Percentiles rank a stretch among this genome's conserved stretches.
phyloP scores from a whole-genome alignment of 306 rosid genomes.

The Mimosa bimucronata region DNA sequence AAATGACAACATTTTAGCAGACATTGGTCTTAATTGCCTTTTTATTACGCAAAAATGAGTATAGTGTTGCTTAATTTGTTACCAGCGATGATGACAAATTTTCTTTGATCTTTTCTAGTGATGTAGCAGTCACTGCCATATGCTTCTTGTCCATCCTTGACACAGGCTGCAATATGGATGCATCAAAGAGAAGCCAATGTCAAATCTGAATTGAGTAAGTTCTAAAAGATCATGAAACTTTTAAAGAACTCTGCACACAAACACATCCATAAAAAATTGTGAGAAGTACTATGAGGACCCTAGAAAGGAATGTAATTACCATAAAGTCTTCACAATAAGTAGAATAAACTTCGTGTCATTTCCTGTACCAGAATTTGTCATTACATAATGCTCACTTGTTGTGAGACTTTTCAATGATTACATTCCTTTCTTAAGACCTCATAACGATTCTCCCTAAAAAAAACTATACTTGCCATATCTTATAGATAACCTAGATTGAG shows the following conservation, averaged over 20 bases:
- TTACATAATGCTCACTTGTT: too few relatives aligned
- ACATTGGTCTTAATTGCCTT: slow-evolving; percentile 4
- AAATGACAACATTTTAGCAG: not conserved
- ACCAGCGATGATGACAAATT: slow-evolving; percentile 71
- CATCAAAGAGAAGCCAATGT: slow-evolving; percentile 29
- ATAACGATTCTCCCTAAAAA: too few relatives aligned
- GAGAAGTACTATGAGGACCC: too few relatives aligned
- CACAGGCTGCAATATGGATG: slow-evolving; percentile 65
- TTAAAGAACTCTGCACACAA: not conserved
- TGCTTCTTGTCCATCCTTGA: slow-evolving; percentile 63
- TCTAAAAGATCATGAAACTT: slow-evolving; percentile 16
- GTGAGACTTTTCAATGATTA: too few relatives aligned
- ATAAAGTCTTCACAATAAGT: too few relatives aligned
- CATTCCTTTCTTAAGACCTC: too few relatives aligned
- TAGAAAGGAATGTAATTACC: too few relatives aligned
- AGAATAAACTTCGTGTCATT: too few relatives aligned
- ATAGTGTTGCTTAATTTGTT: slow-evolving; percentile 35
- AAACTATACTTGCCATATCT: not conserved
- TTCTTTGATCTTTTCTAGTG: slow-evolving; percentile 56
- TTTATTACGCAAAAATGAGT: not conserved
- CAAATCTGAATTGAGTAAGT: slow-evolving; percentile 26
- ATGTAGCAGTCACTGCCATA: slow-evolving; percentile 67
- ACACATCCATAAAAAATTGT: not conserved
- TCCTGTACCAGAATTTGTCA: too few relatives aligned
- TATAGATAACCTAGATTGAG: too few relatives aligned